phyloP scores from a whole-genome alignment of 2,329 filamentous ascomycete genomes.

The Colletotrichum endophyticum region DNA sequence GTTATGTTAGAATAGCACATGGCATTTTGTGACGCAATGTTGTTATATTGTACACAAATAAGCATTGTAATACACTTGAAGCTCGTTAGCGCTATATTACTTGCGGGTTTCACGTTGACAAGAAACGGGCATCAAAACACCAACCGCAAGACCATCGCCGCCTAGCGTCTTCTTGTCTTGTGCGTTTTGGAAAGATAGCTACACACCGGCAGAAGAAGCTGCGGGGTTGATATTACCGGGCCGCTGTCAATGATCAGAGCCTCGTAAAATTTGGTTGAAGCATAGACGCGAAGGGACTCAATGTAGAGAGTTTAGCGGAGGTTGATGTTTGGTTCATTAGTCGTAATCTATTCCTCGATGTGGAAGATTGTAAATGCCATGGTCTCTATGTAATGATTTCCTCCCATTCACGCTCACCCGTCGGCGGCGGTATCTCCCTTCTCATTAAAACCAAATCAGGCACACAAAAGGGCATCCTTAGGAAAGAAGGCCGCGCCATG shows the following conservation, averaged over 20 bases:
- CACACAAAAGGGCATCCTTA: neutral
- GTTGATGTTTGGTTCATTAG: slow-evolving; percentile 13
- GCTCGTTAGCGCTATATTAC: neutral
- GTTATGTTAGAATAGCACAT: neutral
- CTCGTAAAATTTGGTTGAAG: neutral
- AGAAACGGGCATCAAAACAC: neutral
- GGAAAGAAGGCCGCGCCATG: slow-evolving; percentile 16
- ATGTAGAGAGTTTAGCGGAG: neutral
- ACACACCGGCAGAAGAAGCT: neutral
- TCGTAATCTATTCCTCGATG: slow-evolving; percentile 17
- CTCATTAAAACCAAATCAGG: neutral
- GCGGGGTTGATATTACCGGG: neutral
- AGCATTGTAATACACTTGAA: neutral
- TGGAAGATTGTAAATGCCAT: neutral
- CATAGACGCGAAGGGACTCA: neutral
- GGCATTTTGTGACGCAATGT: neutral
- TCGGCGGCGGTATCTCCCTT: neutral
- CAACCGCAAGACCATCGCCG: neutral
- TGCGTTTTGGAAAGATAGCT: neutral
- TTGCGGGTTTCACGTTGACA: neutral
- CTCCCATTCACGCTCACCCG: neutral
- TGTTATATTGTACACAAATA: neutral
- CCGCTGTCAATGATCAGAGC: neutral
- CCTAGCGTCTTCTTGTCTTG: neutral
- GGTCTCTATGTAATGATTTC: slow-evolving; percentile 1